phyloP scores from a whole-genome alignment of 257 asterid species.

The Cinchona pubescens region DNA sequence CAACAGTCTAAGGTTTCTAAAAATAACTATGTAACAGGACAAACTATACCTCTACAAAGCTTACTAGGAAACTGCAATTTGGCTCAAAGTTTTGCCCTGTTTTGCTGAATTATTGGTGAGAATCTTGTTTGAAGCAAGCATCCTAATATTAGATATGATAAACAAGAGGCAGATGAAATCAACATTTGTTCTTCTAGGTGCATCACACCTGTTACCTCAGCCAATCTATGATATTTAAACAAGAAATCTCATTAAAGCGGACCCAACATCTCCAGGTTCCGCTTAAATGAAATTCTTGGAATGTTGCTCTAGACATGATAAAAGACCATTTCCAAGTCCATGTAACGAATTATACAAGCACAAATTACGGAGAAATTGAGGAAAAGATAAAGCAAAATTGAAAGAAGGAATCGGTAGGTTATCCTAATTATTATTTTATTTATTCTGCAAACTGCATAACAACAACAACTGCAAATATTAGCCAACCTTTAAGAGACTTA shows the following conservation, averaged over 20 bases:
- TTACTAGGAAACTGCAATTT: background rate
- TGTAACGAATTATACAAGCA: slow-evolving; percentile 11
- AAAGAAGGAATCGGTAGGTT: no score
- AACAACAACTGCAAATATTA: slow-evolving; percentile 2
- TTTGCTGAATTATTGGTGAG: slow-evolving; percentile 7
- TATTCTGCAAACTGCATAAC: no score
- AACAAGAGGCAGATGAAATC: slow-evolving; percentile 4
- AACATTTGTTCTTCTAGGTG: background rate
- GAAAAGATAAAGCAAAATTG: background rate
- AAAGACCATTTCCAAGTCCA: slow-evolving; percentile 38
- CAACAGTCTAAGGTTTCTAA: background rate
- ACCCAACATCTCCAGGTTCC: slow-evolving; percentile 13
- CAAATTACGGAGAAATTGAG: slow-evolving; percentile 18
- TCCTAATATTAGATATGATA: background rate
- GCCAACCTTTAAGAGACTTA: background rate
- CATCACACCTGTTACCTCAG: background rate
- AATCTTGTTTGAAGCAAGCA: background rate
- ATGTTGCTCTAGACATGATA: slow-evolving; percentile 30
- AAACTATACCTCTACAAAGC: background rate
- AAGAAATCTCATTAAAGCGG: slow-evolving; percentile 1
- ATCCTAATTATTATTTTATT: no score
- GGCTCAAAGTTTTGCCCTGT: background rate
- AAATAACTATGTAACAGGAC: background rate
- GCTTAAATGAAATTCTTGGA: slow-evolving; percentile 33
- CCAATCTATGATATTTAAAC: background rate